Evolutionary conservation across 805 yeast species (phyloP).

Genomic region (Lachancea sp.): DNA sequence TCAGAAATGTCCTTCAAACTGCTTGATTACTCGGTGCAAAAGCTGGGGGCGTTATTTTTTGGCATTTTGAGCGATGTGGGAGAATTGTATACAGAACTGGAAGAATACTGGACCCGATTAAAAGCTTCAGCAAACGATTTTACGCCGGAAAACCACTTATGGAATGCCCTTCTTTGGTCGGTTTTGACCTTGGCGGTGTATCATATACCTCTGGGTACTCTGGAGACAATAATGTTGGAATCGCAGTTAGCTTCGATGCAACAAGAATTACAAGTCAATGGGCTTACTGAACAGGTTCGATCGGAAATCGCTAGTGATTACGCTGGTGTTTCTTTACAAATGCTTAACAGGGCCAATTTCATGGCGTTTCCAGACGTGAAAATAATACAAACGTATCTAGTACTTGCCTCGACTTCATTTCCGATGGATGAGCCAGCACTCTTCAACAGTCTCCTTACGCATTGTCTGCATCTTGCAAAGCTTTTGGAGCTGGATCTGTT

Average conservation of each 20-base stretch:
- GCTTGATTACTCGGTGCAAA: constrained; percentile 27
- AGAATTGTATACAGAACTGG: constrained; percentile 23
- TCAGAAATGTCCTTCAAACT: constrained; percentile 20
- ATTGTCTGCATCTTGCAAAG: constrained; percentile 23
- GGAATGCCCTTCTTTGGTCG: constrained; percentile 28
- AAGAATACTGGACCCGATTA: constrained; percentile 21
- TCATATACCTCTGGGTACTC: constrained; percentile 21
- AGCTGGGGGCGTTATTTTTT: constrained; percentile 29
- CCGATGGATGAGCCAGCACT: constrained; percentile 10
- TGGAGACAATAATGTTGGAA: constrained; percentile 11
- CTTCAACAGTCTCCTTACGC: constrained; percentile 18
- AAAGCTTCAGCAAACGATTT: constrained; percentile 1
- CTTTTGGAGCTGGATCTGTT: constrained; percentile 19
- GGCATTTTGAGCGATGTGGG: constrained; percentile 29
- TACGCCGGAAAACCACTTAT: constrained; percentile 21
- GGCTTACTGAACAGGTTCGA: constrained; percentile 13
- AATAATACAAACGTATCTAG: constrained; percentile 21
- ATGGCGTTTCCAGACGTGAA: constrained; percentile 24
- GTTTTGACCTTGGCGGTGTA: constrained; percentile 24
- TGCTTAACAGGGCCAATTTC: constrained; percentile 17
- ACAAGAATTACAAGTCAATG: constrained; percentile 2
- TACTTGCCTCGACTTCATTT: constrained; percentile 25
- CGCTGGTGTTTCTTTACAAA: constrained; percentile 13
- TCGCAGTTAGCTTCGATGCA: background rate
- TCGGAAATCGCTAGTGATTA: constrained; percentile 14